Evolutionary conservation across 2,329 filamentous ascomycete genomes (phyloP).

Genomic region (Sporothrix dimorphospora): DNA sequence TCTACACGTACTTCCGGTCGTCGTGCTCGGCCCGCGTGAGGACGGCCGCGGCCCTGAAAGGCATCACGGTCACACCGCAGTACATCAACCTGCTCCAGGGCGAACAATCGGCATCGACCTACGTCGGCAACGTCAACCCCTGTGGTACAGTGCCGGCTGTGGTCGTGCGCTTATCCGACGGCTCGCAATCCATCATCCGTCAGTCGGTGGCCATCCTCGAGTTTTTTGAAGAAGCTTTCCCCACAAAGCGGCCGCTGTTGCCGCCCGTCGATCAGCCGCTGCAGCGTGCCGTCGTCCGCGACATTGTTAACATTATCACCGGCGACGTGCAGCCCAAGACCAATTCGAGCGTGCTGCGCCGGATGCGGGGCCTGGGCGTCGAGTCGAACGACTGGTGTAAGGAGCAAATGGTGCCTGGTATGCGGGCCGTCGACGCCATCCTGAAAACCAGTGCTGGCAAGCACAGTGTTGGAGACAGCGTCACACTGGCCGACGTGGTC

Average conservation of each 20-base stretch:
- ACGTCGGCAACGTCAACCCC: background rate
- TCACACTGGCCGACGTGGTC: background rate
- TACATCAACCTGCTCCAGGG: background rate
- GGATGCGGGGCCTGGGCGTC: background rate
- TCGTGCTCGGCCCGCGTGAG: constrained; percentile 5
- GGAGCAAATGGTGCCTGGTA: background rate
- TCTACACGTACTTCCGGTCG: constrained; percentile 9
- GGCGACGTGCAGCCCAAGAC: background rate
- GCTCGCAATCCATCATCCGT: background rate
- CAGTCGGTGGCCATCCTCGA: constrained; percentile 1
- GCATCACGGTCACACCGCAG: background rate
- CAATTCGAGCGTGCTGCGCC: background rate
- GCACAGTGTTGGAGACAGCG: background rate
- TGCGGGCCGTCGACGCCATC: background rate
- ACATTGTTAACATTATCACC: background rate
- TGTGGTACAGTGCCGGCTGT: background rate
- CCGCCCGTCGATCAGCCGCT: background rate
- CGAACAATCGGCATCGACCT: background rate
- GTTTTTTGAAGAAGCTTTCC: constrained; percentile 12
- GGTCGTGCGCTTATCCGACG: background rate
- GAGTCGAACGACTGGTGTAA: background rate
- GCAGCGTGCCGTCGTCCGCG: background rate
- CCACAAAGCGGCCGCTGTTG: background rate
- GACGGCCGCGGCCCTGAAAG: background rate
- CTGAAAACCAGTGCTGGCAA: background rate